Conservation (phyloP, 1,284 basidiomycete species). For the Rhizoctonia solani region DNA sequence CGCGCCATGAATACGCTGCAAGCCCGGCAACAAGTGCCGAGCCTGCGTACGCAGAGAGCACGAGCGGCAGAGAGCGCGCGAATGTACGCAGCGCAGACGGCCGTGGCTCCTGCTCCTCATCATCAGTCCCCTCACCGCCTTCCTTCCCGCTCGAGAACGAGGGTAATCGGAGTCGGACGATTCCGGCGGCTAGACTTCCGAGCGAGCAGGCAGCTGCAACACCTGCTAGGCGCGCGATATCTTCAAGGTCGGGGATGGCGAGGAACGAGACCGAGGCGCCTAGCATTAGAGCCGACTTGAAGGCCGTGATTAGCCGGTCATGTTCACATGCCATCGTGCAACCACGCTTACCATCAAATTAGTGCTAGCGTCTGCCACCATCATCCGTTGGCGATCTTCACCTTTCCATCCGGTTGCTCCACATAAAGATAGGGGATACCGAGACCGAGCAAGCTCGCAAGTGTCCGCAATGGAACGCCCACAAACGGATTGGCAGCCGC, state of each 20-base stretch:
- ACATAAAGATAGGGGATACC: constrained; percentile 38
- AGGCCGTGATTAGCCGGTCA: neutral
- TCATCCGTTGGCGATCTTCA: constrained; percentile 30
- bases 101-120: constrained; percentile 22
- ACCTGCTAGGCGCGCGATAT: constrained; percentile 35
- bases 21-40: constrained; percentile 32
- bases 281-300: constrained; percentile 35
- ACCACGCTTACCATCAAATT: constrained; percentile 32
- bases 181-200: constrained; percentile 29
- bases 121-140: neutral
- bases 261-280: constrained; percentile 37
- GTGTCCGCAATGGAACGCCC: constrained; percentile 31
- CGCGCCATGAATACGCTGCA: constrained; percentile 32
- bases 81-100: constrained; percentile 31
- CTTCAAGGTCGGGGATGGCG: constrained; percentile 35
- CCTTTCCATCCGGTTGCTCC: constrained; percentile 29
- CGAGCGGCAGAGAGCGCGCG: constrained; percentile 30
- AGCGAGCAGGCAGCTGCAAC: constrained; percentile 29
- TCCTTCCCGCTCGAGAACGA: neutral
- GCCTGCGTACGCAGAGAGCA: constrained; percentile 31
- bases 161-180: constrained; percentile 24
- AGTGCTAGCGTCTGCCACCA: constrained; percentile 35
- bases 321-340: constrained; percentile 3
- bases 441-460: constrained; percentile 35
- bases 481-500: constrained; percentile 33